These are phyloP conservation scores for Fistulina hepatica DNA, from an alignment of 1,284 basidiomycete species.

Conservation along the genomic window DNA sequence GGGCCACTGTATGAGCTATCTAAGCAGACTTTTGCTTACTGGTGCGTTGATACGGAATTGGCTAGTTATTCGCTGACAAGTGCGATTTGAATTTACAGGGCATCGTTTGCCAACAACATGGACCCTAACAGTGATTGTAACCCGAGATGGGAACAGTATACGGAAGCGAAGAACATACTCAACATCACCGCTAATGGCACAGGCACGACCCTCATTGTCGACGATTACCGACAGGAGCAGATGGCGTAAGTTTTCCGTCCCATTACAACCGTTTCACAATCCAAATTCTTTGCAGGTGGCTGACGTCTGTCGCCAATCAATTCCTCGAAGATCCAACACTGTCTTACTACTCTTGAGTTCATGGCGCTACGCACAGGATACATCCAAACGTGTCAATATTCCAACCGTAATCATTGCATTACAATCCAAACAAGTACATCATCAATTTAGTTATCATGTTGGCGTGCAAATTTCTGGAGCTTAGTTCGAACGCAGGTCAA, in stretches of 20 bases:
- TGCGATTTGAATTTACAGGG: neutral
- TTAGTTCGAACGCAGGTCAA: too few species aligned
- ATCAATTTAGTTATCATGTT: too few species aligned
- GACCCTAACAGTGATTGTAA: neutral
- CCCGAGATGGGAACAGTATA: neutral
- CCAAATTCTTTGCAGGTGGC: neutral
- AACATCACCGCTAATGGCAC: slow-evolving; percentile 4
- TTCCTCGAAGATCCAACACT: too few species aligned
- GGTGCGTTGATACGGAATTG: neutral
- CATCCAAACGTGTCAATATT: too few species aligned
- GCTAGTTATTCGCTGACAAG: neutral
- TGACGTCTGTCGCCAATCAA: neutral
- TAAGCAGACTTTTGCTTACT: neutral
- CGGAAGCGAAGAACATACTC: neutral
- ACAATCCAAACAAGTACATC: too few species aligned
- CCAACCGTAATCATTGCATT: too few species aligned
- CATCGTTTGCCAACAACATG: neutral
- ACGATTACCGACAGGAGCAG: slow-evolving; percentile 3
- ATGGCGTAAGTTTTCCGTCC: neutral
- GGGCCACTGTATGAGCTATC: neutral
- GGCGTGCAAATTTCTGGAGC: too few species aligned
- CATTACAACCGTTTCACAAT: neutral
- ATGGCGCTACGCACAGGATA: too few species aligned
- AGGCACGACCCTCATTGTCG: slow-evolving; percentile 1
- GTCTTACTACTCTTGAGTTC: too few species aligned